Conservation (phyloP, 78 protist genomes). For the Corallochytrium limacisporum region DNA sequence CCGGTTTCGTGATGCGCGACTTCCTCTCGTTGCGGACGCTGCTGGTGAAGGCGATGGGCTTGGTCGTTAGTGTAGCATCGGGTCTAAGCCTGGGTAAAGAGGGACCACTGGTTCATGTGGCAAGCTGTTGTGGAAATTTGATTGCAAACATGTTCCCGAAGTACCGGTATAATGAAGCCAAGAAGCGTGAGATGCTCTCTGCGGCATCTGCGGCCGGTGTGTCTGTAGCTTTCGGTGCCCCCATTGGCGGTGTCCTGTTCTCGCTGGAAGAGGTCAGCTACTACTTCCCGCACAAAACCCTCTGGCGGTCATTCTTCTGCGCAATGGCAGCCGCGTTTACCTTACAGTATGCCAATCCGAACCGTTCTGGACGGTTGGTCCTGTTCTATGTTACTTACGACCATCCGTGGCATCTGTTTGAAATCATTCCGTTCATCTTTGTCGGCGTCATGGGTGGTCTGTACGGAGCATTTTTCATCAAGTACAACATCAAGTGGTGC, state of each 20-base stretch:
- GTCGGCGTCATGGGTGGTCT: conserved; percentile 30
- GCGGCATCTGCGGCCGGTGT: conserved; percentile 55
- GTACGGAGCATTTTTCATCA: background rate
- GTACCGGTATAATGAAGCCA: conserved; percentile 7
- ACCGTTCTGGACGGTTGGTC: conserved; percentile 4
- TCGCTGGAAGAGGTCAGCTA: conserved; percentile 35
- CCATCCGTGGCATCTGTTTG: conserved; percentile 24
- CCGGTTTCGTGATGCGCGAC: conserved; percentile 22
- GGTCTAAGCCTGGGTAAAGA: conserved; percentile 49
- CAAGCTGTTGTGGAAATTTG: background rate
- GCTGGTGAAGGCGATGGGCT: conserved; percentile 5
- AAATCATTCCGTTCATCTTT: conserved; percentile 13
- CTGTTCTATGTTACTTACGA: conserved; percentile 17
- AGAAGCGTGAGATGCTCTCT: conserved; percentile 22
- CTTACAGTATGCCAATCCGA: conserved; percentile 13
- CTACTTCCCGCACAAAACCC: conserved; percentile 35
- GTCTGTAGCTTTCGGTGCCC: conserved; percentile 47
- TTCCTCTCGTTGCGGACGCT: conserved; percentile 21
- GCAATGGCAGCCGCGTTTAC: conserved; percentile 24
- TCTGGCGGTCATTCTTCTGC: conserved; percentile 43
- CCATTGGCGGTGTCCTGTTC: conserved; percentile 54
- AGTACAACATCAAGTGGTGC: background rate
- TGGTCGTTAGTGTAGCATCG: background rate
- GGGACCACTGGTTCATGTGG: conserved; percentile 46
- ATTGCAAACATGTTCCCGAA: conserved; percentile 1